Conservation (phyloP, 176 grass and related monocot genomes). For the Rhynchospora breviuscula region DNA sequence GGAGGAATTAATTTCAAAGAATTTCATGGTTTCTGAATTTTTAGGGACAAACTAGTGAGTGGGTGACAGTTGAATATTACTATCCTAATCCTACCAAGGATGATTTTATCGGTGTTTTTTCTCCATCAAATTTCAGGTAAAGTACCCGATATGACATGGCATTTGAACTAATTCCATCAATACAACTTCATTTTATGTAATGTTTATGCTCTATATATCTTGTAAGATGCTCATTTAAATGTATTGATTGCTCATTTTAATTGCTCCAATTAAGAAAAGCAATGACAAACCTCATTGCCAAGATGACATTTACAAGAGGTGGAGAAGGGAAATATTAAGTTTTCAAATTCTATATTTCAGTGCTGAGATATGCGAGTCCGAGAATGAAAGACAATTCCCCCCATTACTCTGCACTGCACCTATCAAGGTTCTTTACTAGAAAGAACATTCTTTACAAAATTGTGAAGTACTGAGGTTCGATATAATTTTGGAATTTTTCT, state of each 20-base stretch:
- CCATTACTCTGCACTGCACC: slow-evolving; percentile 64
- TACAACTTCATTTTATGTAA: no score
- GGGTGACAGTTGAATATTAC: slow-evolving; percentile 64
- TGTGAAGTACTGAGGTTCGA: slow-evolving; percentile 26
- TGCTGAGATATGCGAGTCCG: slow-evolving; percentile 47
- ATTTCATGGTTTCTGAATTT: slow-evolving; percentile 19
- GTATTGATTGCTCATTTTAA: background rate
- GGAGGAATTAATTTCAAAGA: background rate
- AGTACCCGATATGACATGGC: background rate
- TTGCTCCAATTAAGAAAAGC: background rate
- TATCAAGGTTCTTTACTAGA: slow-evolving; percentile 39
- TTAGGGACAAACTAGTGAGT: slow-evolving; percentile 57
- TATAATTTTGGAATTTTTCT: background rate
- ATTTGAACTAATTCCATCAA: no score
- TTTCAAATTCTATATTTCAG: slow-evolving; percentile 36
- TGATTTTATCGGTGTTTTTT: slow-evolving; percentile 83
- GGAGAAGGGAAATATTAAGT: background rate
- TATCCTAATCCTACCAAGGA: slow-evolving; percentile 44
- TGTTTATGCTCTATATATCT: no score
- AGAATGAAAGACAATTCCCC: slow-evolving; percentile 30
- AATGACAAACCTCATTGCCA: background rate
- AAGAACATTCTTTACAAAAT: background rate
- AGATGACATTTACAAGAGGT: background rate
- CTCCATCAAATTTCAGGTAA: slow-evolving; percentile 81
- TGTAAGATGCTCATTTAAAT: background rate